These are phyloP conservation scores for Ceratocystis colombiana DNA, from an alignment of 2,329 filamentous ascomycete genomes.

Conservation along the genomic window DNA sequence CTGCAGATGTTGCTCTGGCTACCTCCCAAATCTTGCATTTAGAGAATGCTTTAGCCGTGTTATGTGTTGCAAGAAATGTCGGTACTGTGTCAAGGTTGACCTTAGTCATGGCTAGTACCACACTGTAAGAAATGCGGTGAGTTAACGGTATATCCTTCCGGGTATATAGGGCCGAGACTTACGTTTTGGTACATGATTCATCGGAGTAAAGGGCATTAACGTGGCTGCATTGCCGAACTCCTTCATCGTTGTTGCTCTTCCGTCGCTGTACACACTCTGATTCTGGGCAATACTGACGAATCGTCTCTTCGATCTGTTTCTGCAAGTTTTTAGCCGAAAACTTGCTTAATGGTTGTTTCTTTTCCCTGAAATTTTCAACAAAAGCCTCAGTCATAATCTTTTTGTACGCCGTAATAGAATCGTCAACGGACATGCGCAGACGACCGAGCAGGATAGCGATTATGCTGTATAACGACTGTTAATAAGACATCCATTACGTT, in stretches of 20 bases:
- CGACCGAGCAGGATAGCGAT: neutral
- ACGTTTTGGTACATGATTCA: neutral
- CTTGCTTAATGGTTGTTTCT: neutral
- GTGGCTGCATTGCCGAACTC: neutral
- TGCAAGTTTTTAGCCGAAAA: neutral
- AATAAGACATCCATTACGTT: too few species aligned
- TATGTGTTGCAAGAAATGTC: conserved; percentile 30
- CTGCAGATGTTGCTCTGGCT: conserved; percentile 30
- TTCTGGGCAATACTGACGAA: neutral
- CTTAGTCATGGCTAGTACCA: neutral
- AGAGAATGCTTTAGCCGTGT: conserved; percentile 26
- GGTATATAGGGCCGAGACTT: neutral
- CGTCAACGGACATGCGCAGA: neutral
- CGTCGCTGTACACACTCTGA: neutral
- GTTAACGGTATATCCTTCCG: neutral
- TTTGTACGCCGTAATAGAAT: neutral
- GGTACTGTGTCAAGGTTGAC: conserved; percentile 22
- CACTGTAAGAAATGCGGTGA: neutral
- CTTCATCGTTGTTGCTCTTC: neutral
- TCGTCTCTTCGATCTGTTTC: neutral
- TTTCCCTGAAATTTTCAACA: too few species aligned
- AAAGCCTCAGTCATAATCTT: neutral
- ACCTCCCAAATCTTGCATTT: conserved; percentile 31
- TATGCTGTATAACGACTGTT: neutral
- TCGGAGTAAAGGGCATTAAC: neutral